Evolutionary conservation across 169 alveolate species (phyloP).

Genomic region (Eimeria acervulina): DNA sequence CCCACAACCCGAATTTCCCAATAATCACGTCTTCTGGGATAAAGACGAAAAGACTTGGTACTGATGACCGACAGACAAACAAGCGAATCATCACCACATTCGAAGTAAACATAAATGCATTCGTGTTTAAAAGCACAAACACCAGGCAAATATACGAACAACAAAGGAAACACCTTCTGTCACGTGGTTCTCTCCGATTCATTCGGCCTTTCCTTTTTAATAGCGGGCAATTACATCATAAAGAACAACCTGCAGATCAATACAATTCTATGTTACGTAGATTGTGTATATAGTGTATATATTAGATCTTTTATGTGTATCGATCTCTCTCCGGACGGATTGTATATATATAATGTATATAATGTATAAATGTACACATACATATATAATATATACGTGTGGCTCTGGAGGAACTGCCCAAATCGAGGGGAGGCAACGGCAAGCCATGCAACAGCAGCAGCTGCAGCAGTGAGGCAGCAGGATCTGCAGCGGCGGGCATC

Average conservation of each 20-base stretch:
- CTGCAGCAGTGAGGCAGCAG: not conserved
- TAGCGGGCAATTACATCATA: not conserved
- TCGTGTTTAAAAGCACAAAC: too few species aligned
- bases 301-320: too few species aligned
- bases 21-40: conserved; percentile 82
- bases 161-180: too few species aligned
- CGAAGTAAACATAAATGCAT: too few species aligned
- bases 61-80: not conserved
- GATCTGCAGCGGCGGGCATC: too few species aligned
- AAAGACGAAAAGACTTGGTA: conserved; percentile 67
- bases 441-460: not conserved
- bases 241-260: not conserved
- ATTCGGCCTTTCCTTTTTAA: not conserved
- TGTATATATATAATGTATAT: too few species aligned
- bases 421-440: not conserved
- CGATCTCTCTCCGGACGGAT: not conserved
- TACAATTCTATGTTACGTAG: not conserved
- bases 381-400: too few species aligned
- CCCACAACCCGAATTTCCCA: conserved; percentile 73
- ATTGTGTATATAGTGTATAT: not conserved
- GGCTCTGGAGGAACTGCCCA: too few species aligned
- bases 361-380: too few species aligned
- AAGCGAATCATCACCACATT: not conserved
- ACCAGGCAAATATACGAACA: too few species aligned
- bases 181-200: not conserved